Conservation (phyloP, 345 rosid genomes). For the Firmiana major region DNA sequence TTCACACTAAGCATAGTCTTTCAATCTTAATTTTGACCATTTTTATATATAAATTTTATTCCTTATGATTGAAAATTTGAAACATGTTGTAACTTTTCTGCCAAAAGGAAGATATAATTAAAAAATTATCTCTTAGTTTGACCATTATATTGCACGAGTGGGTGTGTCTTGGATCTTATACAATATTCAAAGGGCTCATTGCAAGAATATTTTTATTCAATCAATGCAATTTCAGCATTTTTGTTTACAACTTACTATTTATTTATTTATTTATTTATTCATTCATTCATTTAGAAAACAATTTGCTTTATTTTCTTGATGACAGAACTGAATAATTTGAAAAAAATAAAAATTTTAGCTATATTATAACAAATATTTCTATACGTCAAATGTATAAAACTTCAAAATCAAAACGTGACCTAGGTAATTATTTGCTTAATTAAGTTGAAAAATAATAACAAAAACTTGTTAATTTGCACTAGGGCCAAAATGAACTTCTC, state of each 20-base stretch:
- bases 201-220: not conserved
- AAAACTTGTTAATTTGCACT: too few relatives aligned
- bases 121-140: not conserved
- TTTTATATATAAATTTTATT: not conserved
- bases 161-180: not conserved
- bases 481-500: too few relatives aligned
- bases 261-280: not conserved
- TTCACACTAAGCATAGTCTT: not conserved
- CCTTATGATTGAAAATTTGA: not conserved
- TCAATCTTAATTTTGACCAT: not conserved
- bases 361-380: not conserved
- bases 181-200: not conserved
- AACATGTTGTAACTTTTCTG: not conserved
- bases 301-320: too few relatives aligned
- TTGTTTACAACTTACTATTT: not conserved
- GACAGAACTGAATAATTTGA: too few relatives aligned
- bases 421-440: too few relatives aligned
- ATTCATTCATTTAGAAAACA: not conserved
- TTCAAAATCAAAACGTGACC: not conserved
- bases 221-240: not conserved
- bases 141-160: constrained; percentile 1
- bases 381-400: too few relatives aligned
- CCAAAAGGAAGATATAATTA: not conserved
- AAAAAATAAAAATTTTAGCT: not conserved
- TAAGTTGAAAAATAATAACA: too few relatives aligned